Evolutionary conservation across 164 flowering plant genomes (phyloP).

Genomic region (Vitis rotundifolia): DNA sequence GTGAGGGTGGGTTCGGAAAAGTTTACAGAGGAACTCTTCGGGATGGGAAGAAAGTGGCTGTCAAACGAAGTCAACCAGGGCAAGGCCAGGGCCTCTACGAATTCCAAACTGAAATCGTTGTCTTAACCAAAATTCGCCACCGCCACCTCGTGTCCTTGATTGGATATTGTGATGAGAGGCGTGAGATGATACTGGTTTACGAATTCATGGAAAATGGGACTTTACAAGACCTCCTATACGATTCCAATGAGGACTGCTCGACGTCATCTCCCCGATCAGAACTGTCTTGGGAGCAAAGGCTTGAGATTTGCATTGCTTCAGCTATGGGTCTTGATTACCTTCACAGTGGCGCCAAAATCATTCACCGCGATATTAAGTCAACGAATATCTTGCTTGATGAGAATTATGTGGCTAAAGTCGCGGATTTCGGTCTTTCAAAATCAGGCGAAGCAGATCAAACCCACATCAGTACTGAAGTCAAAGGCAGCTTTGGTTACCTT

Average conservation of each 20-base stretch:
- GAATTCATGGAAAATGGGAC: conserved; percentile 1
- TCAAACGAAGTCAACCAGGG: neutral
- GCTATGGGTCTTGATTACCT: conserved; percentile 11
- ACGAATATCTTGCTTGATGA: conserved; percentile 5
- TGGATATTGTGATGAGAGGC: conserved; percentile 5
- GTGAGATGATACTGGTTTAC: conserved; percentile 6
- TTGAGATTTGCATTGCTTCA: conserved; percentile 7
- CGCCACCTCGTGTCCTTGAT: conserved; percentile 5
- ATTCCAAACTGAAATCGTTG: conserved; percentile 2
- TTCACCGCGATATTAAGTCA: conserved; percentile 10
- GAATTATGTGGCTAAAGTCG: neutral
- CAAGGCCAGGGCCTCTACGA: neutral
- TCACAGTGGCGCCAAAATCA: neutral
- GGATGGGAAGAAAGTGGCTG: conserved; percentile 5
- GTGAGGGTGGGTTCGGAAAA: conserved; percentile 8
- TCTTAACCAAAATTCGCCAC: conserved; percentile 5
- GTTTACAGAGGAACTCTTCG: neutral
- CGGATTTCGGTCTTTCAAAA: conserved; percentile 10
- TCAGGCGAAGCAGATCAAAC: neutral
- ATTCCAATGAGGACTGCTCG: neutral
- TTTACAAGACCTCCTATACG: neutral
- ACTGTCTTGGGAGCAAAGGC: conserved; percentile 11
- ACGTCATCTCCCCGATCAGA: neutral
- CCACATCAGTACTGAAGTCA: conserved; percentile 2
- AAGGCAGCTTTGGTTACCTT: conserved; percentile 2